phyloP scores from a whole-genome alignment of 305 asterid species.

The Andrographis paniculata region DNA sequence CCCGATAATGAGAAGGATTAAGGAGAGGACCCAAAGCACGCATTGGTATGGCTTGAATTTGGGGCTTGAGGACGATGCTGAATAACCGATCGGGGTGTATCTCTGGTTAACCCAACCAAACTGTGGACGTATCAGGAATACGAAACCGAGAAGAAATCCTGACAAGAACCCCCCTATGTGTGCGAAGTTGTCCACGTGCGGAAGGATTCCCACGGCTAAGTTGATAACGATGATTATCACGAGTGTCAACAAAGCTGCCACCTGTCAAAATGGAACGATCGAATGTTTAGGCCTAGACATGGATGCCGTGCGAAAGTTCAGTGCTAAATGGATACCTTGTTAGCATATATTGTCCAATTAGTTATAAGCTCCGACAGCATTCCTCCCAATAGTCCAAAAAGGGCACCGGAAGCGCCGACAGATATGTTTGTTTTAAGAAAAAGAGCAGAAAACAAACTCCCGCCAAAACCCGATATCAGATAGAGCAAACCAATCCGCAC shows the following conservation, averaged over 20 bases:
- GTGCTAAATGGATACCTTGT: conserved; percentile 35
- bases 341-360: conserved; percentile 52
- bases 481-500: conserved; percentile 48
- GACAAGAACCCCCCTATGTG: conserved; percentile 53
- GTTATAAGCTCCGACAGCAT: conserved; percentile 57
- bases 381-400: conserved; percentile 53
- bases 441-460: conserved; percentile 48
- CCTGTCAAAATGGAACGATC: conserved; percentile 20
- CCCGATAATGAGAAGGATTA: conserved; percentile 44
- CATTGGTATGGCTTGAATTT: conserved; percentile 49
- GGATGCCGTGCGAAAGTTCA: neutral
- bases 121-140: conserved; percentile 54
- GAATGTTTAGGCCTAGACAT: neutral
- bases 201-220: conserved; percentile 49
- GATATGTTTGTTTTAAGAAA: conserved; percentile 43
- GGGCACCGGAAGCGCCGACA: conserved; percentile 65
- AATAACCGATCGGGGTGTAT: conserved; percentile 29
- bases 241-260: conserved; percentile 43
- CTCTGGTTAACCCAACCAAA: conserved; percentile 55
- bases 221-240: conserved; percentile 41
- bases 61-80: conserved; percentile 29
- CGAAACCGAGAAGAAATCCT: conserved; percentile 54
- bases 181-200: conserved; percentile 60
- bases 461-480: conserved; percentile 50
- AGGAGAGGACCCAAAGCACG: conserved; percentile 40